Evolutionary conservation across 306 rosid species (phyloP).

Genomic region (Hippophae tibetana): DNA sequence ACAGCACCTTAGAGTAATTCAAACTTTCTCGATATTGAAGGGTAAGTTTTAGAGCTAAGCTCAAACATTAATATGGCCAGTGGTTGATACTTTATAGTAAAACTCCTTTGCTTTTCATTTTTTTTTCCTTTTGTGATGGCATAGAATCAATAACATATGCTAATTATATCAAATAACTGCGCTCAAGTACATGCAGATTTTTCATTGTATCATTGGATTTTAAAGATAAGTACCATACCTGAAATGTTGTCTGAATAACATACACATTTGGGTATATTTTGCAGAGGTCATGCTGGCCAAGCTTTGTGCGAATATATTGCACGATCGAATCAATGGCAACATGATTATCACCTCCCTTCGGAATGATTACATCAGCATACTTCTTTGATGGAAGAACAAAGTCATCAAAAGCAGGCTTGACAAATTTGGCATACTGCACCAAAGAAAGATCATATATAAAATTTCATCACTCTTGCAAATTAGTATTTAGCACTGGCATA

Average conservation of each 20-base stretch:
- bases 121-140: too few relatives aligned
- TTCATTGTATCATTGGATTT: background rate
- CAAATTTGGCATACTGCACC: constrained; percentile 96
- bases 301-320: constrained; percentile 88
- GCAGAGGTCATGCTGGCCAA: constrained; percentile 96
- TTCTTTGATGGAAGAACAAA: constrained; percentile 94
- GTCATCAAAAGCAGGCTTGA: constrained; percentile 99
- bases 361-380: constrained; percentile 97
- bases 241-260: constrained; percentile 93
- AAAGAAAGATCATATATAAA: constrained; percentile 3
- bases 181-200: too few relatives aligned
- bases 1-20: too few relatives aligned
- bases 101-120: too few relatives aligned
- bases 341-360: constrained; percentile 95
- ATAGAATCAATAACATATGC: background rate
- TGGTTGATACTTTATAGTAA: too few relatives aligned
- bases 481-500: background rate
- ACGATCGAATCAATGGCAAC: constrained; percentile 97
- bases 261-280: constrained; percentile 77
- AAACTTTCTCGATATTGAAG: too few relatives aligned
- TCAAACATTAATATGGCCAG: too few relatives aligned
- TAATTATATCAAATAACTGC: background rate
- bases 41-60: too few relatives aligned
- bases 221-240: constrained; percentile 38
- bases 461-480: background rate